Evolutionary conservation across 2,329 filamentous ascomycete genomes (phyloP), one percentile per base, ranked within the genome.

Genomic region (Stachybotrys elegans): DNA sequence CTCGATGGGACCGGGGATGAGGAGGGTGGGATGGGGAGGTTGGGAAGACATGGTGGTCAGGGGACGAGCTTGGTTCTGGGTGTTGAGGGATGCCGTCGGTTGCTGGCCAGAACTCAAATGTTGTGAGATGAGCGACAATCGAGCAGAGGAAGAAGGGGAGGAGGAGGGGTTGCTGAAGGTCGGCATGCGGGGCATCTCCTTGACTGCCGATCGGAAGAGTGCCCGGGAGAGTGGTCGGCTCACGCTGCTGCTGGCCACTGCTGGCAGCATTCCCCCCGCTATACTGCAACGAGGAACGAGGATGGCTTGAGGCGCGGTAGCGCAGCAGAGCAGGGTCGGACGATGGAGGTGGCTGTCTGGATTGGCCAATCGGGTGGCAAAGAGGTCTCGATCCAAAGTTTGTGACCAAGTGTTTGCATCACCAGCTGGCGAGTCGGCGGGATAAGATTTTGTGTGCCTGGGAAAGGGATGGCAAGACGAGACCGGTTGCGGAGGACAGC

Each of bases 1-100:
- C 73, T 97, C 92, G 67, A 97, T 95, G 60, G 93, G 93, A 51
- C 93, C 93, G 40, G 93, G 93, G 61, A 98, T 97, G 70, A 98
- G 82, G 69, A 98, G 76, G 44, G 92, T 84, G 35, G 80, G 69
- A 61, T 84, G 81, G 41, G 72, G 66, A 44, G 78, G 72, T 57
- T 84, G 81, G 47, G 72, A 73, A 54, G 79, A 83, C 81, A 84
- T 84, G 43, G 60, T 72, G 61, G 59, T 49, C 31, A 45, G 44
- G 31, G 54, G 53, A 43, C 47, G 57, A 43, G 44, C 51, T 20
- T 51, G 51, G 43, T 43, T 44, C 42, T 49, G 49, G 47, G 43
- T 42, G 40, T 35, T 40, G 42, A 47, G 47, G 38, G 43, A 42
- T 43, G 44, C 36, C 25, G 44, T 42, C 22, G 49, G 43, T 20